phyloP scores from a whole-genome alignment of 2,329 filamentous ascomycete genomes.

The Dendrostoma leiphaemia region DNA sequence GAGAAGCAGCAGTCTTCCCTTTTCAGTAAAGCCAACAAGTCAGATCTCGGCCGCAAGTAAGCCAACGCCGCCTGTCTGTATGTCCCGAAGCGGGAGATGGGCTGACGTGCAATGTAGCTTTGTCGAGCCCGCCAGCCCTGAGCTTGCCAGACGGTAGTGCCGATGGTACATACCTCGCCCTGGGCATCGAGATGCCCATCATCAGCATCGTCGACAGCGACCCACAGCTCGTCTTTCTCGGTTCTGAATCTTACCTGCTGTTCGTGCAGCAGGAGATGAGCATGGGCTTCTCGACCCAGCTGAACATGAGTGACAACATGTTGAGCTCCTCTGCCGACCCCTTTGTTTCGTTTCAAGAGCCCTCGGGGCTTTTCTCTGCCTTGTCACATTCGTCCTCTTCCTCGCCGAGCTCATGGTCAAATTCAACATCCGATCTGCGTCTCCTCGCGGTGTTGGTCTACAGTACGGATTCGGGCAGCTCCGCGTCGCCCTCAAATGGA shows the following conservation, averaged over 20 bases:
- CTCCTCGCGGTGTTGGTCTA: constrained; percentile 16
- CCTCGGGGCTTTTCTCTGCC: constrained; percentile 26
- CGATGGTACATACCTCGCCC: constrained; percentile 11
- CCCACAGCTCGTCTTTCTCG: constrained; percentile 14
- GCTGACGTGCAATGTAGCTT: not conserved
- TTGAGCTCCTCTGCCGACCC: constrained; percentile 18
- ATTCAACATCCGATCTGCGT: constrained; percentile 16
- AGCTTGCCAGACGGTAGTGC: constrained; percentile 5
- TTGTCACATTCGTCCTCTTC: constrained; percentile 19
- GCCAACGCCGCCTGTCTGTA: not conserved
- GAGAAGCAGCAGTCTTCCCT: constrained; percentile 12
- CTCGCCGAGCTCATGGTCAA: no score
- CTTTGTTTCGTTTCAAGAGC: constrained; percentile 25
- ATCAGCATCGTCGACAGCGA: constrained; percentile 12
- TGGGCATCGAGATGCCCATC: constrained; percentile 18
- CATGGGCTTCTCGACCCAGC: constrained; percentile 6
- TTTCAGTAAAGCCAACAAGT: constrained; percentile 6
- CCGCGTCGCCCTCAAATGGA: no score
- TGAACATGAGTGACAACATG: constrained; percentile 17
- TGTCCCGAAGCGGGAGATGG: not conserved
- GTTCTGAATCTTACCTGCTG: constrained; percentile 14
- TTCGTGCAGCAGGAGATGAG: constrained; percentile 19
- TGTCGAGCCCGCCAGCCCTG: constrained; percentile 11
- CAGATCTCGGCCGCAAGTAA: constrained; percentile 1
- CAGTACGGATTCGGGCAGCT: not conserved